Evolutionary conservation across 164 flowering plant genomes (phyloP).

Genomic region (Tinospora cordifolia): DNA sequence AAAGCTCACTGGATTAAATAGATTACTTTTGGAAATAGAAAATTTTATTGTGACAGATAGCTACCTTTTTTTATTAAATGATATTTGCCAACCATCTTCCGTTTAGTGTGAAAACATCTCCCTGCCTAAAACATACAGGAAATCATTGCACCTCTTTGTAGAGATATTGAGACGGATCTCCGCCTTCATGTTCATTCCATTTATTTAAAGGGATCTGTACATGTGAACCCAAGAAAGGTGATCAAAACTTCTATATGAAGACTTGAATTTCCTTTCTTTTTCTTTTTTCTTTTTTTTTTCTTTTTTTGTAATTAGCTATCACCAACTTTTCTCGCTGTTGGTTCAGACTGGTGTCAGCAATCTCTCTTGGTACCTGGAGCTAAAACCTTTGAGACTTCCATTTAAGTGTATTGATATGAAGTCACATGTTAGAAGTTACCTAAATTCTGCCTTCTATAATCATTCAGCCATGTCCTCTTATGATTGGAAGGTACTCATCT

Average conservation of each 20-base stretch:
- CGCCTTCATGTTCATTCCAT: conserved; percentile 31
- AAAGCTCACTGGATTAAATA: neutral
- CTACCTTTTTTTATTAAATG: neutral
- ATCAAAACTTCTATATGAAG: conserved; percentile 9
- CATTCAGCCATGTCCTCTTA: conserved; percentile 26
- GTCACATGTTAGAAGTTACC: conserved; percentile 22
- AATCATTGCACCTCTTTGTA: conserved; percentile 25
- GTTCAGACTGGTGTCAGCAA: conserved; percentile 27
- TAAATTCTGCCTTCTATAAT: conserved; percentile 22
- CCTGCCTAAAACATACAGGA: conserved; percentile 17
- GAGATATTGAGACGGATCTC: conserved; percentile 30
- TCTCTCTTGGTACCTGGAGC: conserved; percentile 28
- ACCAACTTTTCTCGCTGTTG: conserved; percentile 9
- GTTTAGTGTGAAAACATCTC: neutral
- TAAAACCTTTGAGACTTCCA: conserved; percentile 24
- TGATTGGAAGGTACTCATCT: conserved; percentile 25
- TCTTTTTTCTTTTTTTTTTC: no score
- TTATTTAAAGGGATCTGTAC: conserved; percentile 24
- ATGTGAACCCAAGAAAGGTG: conserved; percentile 27
- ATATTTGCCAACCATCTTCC: neutral
- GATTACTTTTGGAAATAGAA: neutral
- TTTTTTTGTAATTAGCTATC: neutral
- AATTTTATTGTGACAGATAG: neutral
- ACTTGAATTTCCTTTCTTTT: neutral
- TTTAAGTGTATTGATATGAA: conserved; percentile 23